Evolutionary conservation across 129 eudicot genomes (phyloP).

Genomic region (Chrysanthemum seticuspe): DNA sequence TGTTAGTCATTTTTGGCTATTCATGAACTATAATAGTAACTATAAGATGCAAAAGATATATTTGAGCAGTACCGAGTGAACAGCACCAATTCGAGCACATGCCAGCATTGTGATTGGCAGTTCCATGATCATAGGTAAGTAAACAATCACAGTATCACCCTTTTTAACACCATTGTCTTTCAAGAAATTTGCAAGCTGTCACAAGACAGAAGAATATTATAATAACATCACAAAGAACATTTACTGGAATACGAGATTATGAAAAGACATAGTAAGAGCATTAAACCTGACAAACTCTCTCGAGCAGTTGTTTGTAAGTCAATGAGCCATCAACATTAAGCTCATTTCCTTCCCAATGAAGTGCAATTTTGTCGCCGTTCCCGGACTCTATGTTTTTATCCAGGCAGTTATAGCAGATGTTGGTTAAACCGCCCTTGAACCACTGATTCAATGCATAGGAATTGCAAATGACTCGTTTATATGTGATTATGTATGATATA

Average conservation of each 20-base stretch:
- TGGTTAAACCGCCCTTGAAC: conserved; percentile 95
- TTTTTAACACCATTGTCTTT: conserved; percentile 76
- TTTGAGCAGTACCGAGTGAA: conserved; percentile 73
- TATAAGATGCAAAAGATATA: conserved; percentile 1
- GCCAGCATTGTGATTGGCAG: conserved; percentile 98
- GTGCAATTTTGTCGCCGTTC: conserved; percentile 77
- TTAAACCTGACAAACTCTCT: conserved; percentile 85
- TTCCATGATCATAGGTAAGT: conserved; percentile 96
- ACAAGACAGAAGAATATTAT: conserved; percentile 12
- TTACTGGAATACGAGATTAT: neutral
- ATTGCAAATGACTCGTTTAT: conserved; percentile 2
- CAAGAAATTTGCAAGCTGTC: conserved; percentile 87
- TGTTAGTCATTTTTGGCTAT: neutral
- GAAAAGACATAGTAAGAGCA: neutral
- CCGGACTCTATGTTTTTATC: conserved; percentile 72
- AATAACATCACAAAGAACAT: conserved; percentile 20
- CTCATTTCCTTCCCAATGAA: conserved; percentile 94
- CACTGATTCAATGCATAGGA: conserved; percentile 52
- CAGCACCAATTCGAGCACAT: conserved; percentile 96
- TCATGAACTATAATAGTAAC: neutral
- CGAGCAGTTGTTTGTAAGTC: conserved; percentile 82
- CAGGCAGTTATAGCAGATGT: conserved; percentile 93
- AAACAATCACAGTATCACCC: conserved; percentile 90
- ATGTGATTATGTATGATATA: neutral
- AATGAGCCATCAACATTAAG: conserved; percentile 66